Evolutionary conservation across 108 stramenopile species (phyloP), one percentile per base, ranked within the genome.

Genomic region (Skeletonema menzelii): DNA sequence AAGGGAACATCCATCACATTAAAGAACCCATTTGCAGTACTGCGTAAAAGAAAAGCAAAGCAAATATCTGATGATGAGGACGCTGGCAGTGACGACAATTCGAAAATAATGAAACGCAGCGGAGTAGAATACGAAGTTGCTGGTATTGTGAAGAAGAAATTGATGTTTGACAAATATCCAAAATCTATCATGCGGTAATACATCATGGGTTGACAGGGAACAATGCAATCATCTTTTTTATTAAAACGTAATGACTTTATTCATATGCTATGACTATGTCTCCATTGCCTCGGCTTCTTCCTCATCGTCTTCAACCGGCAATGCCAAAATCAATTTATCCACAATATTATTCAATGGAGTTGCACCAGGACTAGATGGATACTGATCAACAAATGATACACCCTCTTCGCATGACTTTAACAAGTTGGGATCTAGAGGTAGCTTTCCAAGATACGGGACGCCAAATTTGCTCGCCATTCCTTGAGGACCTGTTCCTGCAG

Each of bases 391-490:
- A 79, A 92, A 91, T 8, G 84, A 68, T 37, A 73, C 76, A 31
- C 99, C 99, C 30, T 88, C 75, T 69, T 99, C 99, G 74, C 98
- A 99, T 1, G 95, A 84, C 63, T 86, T 82, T 53, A 97, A 83
- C 14, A 99, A 70, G 56, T 93, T 91, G 0, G 98, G 95, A 86
- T 99, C 99, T 69, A 99, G 71, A 0, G 98, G 98, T 20, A 99
- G 28, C 22, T 74, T 69, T 28, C 98, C 98, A 57, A 98, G 87
- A 69, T 94, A 97, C 3, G 97, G 97, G 4, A 98, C 94, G 8
- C 81, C 65, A 72, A 95, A 97, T 55, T 88, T 72, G 35, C 74
- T 75, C 6, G 98, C 96, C 98, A 99, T 99, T 22, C 83, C 93
- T 30, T 74, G 66, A 0, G 97, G 95, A 5, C 98, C 97, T 35